Evolutionary conservation across 1,139 yeast genomes (phyloP).

Genomic region (Blastobotrys buckinghamii): DNA sequence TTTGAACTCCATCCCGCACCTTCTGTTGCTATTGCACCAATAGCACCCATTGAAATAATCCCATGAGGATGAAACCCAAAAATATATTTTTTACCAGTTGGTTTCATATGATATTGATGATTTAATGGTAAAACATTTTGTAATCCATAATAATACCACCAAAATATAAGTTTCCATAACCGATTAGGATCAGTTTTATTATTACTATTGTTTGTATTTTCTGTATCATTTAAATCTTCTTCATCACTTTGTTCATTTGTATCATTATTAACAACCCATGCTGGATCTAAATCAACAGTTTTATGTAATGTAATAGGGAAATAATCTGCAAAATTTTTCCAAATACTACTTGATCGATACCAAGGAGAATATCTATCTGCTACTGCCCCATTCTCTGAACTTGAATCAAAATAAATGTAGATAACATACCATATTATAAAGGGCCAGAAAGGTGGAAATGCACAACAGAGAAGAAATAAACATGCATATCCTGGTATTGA

Average conservation of each 20-base stretch:
- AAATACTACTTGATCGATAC: constrained; percentile 54
- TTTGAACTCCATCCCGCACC: constrained; percentile 60
- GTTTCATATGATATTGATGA: constrained; percentile 7
- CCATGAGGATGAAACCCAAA: constrained; percentile 98
- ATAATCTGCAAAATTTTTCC: constrained; percentile 71
- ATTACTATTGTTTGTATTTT: no score
- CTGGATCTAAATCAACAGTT: constrained; percentile 67
- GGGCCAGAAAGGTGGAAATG: constrained; percentile 71
- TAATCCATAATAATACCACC: constrained; percentile 24
- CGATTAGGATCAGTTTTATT: not conserved
- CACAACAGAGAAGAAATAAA: constrained; percentile 50
- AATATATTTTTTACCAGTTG: constrained; percentile 51
- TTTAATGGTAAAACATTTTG: constrained; percentile 3
- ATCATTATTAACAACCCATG: constrained; percentile 41
- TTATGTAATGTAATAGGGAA: constrained; percentile 78
- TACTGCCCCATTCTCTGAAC: constrained; percentile 71
- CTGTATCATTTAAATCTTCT: constrained; percentile 15
- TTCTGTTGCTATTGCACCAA: constrained; percentile 81
- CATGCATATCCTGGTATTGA: constrained; percentile 58
- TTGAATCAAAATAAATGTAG: constrained; percentile 54
- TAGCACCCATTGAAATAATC: constrained; percentile 85
- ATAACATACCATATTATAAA: constrained; percentile 40
- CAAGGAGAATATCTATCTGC: constrained; percentile 51
- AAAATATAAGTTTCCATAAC: constrained; percentile 22
- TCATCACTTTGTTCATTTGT: not conserved